phyloP scores from a whole-genome alignment of 2,329 filamentous ascomycete species.

The Pestalotiopsis fici region DNA sequence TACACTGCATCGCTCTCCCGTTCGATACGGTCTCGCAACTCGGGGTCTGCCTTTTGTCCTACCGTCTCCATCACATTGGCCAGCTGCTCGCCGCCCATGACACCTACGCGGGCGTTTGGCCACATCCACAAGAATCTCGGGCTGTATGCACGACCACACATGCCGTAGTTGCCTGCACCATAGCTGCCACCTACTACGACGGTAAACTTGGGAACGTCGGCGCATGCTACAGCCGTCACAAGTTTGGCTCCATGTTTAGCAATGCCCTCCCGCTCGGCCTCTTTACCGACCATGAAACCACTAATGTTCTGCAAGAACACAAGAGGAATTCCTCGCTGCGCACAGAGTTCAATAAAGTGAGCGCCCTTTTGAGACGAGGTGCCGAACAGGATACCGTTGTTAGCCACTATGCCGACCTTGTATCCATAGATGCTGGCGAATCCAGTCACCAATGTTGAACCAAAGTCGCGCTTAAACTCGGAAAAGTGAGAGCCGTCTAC shows the following conservation, averaged over 20 bases:
- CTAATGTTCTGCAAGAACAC: slow-evolving; percentile 96
- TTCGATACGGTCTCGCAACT: slow-evolving; percentile 82
- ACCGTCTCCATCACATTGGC: slow-evolving; percentile 94
- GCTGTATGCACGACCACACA: slow-evolving; percentile 94
- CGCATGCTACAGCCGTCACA: slow-evolving; percentile 91
- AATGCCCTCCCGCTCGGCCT: slow-evolving; percentile 91
- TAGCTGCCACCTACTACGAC: slow-evolving; percentile 93
- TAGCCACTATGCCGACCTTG: slow-evolving; percentile 89
- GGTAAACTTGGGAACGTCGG: slow-evolving; percentile 94
- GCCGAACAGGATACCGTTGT: slow-evolving; percentile 94
- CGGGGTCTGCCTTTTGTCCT: slow-evolving; percentile 78
- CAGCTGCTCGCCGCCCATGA: slow-evolving; percentile 95
- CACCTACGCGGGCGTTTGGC: slow-evolving; percentile 93
- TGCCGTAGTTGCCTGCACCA: slow-evolving; percentile 96
- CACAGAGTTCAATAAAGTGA: slow-evolving; percentile 94
- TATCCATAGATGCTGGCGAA: slow-evolving; percentile 91
- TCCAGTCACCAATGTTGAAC: slow-evolving; percentile 85
- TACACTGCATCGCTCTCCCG: slow-evolving; percentile 86
- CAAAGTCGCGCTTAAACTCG: slow-evolving; percentile 94
- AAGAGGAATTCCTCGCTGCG: slow-evolving; percentile 84
- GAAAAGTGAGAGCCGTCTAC: slow-evolving; percentile 89
- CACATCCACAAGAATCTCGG: slow-evolving; percentile 94
- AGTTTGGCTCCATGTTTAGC: slow-evolving; percentile 98
- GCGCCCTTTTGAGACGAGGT: slow-evolving; percentile 89
- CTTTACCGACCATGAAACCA: slow-evolving; percentile 96